These are phyloP conservation scores for Penicillium sp. DNA, from an alignment of 2,329 filamentous ascomycete species.

Conservation along the genomic window DNA sequence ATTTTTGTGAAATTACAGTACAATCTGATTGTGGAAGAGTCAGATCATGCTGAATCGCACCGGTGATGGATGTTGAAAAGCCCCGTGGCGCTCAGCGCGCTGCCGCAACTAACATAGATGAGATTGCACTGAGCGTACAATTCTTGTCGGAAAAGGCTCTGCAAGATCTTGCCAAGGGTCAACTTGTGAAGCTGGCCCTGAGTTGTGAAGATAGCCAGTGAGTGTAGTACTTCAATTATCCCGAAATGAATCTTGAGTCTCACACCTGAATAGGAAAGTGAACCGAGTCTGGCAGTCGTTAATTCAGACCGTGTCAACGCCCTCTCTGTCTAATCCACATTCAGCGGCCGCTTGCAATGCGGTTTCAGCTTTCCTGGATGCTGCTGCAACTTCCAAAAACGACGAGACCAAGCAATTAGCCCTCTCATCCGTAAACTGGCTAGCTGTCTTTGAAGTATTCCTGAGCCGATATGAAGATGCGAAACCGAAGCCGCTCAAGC, in stretches of 20 bases:
- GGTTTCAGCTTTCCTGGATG: constrained; percentile 46
- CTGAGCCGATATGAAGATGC: constrained; percentile 45
- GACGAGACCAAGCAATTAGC: constrained; percentile 35
- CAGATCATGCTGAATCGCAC: constrained; percentile 17
- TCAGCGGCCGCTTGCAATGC: constrained; percentile 48
- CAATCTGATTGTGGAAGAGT: constrained; percentile 1
- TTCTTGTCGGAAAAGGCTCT: constrained; percentile 37
- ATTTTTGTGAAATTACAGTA: constrained; percentile 9
- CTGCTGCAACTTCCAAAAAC: constrained; percentile 34
- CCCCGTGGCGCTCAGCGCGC: constrained; percentile 15
- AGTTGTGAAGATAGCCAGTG: constrained; percentile 36
- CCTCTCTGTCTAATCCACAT: constrained; percentile 42
- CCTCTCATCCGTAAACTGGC: constrained; percentile 40
- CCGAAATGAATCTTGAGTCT: neutral
- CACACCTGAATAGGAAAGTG: constrained; percentile 31
- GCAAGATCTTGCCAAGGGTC: constrained; percentile 37
- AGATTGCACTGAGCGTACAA: constrained; percentile 37
- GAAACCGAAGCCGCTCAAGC: constrained; percentile 48
- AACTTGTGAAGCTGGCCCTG: constrained; percentile 36
- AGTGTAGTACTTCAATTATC: constrained; percentile 13
- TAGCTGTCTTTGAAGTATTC: constrained; percentile 42
- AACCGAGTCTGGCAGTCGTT: constrained; percentile 42
- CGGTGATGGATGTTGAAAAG: constrained; percentile 26
- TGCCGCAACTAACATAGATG: constrained; percentile 29
- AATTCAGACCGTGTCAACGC: constrained; percentile 42